A percentile compares a stretch with the other conserved stretches of the same genome.
These are phyloP conservation scores for Penicillium roqueforti DNA, from an alignment of 495 filamentous ascomycete genomes.

Conservation along the genomic window DNA sequence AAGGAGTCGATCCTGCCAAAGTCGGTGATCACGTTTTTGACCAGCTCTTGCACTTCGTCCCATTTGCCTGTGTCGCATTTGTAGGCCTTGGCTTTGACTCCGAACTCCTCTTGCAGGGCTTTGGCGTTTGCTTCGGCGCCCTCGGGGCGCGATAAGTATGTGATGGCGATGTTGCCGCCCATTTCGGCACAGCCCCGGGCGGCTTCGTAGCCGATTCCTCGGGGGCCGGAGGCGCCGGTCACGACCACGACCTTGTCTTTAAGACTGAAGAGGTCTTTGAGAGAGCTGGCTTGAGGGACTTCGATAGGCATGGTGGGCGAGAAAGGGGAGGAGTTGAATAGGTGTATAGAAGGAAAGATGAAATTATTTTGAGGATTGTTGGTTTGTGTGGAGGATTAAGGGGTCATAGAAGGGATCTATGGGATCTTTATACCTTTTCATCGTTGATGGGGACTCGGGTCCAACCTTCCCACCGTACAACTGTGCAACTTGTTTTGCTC, in stretches of 20 bases:
- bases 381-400: not conserved
- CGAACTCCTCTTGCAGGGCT: constrained; percentile 47
- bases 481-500: not conserved
- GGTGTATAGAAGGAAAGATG: not conserved
- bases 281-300: constrained; percentile 1
- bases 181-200: constrained; percentile 60
- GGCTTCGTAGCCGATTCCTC: constrained; percentile 59
- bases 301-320: constrained; percentile 1
- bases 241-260: constrained; percentile 62
- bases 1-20: constrained; percentile 55
- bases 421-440: not conserved
- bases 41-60: constrained; percentile 34
- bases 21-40: constrained; percentile 44
- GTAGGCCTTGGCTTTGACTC: constrained; percentile 55
- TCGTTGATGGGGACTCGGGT: not conserved
- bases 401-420: not conserved
- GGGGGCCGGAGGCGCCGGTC: constrained; percentile 57
- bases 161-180: constrained; percentile 57
- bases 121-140: constrained; percentile 46
- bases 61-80: constrained; percentile 42
- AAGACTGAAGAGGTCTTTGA: constrained; percentile 48
- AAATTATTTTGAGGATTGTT: not conserved
- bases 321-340: not conserved
- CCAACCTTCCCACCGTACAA: not conserved
- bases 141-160: constrained; percentile 46